A percentile compares a stretch with the other conserved stretches of the same genome.
phyloP scores from a whole-genome alignment of 352 stramenopile genomes.

The Phytophthora macrochlamydospora region DNA sequence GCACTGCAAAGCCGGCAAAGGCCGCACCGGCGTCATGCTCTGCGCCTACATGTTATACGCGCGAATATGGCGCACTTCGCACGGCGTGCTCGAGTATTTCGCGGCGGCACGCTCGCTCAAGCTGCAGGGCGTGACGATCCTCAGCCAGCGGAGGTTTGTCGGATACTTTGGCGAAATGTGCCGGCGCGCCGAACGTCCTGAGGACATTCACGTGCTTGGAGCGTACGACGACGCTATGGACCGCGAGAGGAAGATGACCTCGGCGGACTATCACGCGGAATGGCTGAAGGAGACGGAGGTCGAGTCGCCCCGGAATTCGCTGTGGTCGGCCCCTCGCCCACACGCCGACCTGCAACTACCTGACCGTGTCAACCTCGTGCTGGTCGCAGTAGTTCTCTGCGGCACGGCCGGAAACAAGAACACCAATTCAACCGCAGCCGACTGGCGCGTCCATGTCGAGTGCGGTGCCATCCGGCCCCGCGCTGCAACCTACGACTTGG shows the following conservation, averaged over 20 bases:
- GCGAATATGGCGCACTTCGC: constrained; percentile 57
- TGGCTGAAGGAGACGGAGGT: constrained; percentile 55
- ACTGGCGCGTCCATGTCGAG: constrained; percentile 61
- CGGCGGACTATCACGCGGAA: constrained; percentile 44
- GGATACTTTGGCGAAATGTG: constrained; percentile 75
- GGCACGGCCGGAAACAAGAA: constrained; percentile 53
- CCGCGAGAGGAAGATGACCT: constrained; percentile 40
- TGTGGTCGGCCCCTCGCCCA: constrained; percentile 12
- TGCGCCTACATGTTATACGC: constrained; percentile 79
- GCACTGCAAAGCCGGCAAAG: constrained; percentile 92
- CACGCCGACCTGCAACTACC: constrained; percentile 39
- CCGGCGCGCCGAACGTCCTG: constrained; percentile 26
- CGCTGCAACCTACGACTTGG: constrained; percentile 29
- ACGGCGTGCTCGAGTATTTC: constrained; percentile 75
- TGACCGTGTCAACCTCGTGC: constrained; percentile 35
- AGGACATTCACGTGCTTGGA: constrained; percentile 10
- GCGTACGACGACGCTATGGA: constrained; percentile 24
- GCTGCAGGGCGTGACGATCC: constrained; percentile 83
- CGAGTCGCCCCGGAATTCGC: constrained; percentile 21
- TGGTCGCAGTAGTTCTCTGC: constrained; percentile 46
- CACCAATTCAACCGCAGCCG: constrained; percentile 34
- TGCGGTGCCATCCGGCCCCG: constrained; percentile 39
- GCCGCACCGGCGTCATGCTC: constrained; percentile 91
- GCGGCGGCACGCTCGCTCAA: constrained; percentile 74
- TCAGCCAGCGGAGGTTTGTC: constrained; percentile 80